Base-by-base conservation (phyloP, 352 stramenopile species). In the Pythium sp. region DNA sequence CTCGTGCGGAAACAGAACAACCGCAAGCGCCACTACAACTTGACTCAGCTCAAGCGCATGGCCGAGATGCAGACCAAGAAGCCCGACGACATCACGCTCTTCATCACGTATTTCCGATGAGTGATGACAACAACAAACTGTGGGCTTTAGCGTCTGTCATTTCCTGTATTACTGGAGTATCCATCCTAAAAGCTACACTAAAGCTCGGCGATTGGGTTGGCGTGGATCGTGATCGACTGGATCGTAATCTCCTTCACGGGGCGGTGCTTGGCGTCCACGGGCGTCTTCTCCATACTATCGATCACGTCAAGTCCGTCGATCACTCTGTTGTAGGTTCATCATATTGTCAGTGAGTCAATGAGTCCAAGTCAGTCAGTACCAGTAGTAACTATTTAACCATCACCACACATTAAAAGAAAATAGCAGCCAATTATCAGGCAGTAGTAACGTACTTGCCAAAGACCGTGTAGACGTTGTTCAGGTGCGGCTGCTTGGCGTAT, bases 391-490 rank as follows among this genome's bases (percentile, higher is more conserved):
- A 38, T n/a, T 41, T 36, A 22, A 14, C 12, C 12, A 47, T n/a
- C 41, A 22, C 41, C 41, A 20, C 41, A 49, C 41, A 49, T n/a
- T 49, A 20, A 49, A n/a, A 32, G 28, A 20, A 49, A n/a, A 3
- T 9, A 49, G 8, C 18, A n/a, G n/a, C 2, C 14, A 49, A 9
- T 43, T n/a, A 15, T 6, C 18, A 7, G 6, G 11, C 24, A 24
- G 46, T 49, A 32, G 4, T 2, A 53, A 86, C 82, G 51, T 83
- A 95, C 87, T 97, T 93, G 74, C 94, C 97, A 81, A 99, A 99
- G 30, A 99, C 90, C 61, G 95, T 98, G 86, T 99, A 98, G 24
- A 98, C 85, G 78, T 99, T 99, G 82, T 99, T 99, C 49, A 99
- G 81, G 73, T 99, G 97, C 56, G 96, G 92, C 71, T 99, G 95